Percentiles rank a stretch among this genome's conserved stretches.
phyloP scores from a whole-genome alignment of 306 rosid species.

The Neltuma alba region DNA sequence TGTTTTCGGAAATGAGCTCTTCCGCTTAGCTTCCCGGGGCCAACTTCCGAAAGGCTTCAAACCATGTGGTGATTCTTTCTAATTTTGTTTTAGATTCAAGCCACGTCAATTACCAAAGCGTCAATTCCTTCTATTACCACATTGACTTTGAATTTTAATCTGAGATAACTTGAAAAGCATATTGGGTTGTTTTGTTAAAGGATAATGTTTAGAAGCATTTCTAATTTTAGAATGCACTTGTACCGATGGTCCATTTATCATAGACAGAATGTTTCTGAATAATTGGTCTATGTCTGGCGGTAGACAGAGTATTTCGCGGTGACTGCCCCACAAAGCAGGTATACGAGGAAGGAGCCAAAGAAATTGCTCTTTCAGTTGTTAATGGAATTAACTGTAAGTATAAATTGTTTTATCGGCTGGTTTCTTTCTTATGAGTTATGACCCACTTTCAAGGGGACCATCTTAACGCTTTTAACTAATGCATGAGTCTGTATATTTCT shows the following conservation, averaged over 20 bases:
- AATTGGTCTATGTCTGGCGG: conserved; percentile 37
- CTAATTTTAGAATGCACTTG: not conserved
- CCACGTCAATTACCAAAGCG: conserved; percentile 1
- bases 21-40: not conserved
- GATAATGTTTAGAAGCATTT: conserved; percentile 9
- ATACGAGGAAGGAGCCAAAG: conserved; percentile 87
- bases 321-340: conserved; percentile 86
- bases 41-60: not conserved
- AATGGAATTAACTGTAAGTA: conserved; percentile 92
- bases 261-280: conserved; percentile 34
- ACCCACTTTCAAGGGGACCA: conserved; percentile 20
- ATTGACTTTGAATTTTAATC: not conserved
- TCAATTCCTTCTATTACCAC: not conserved
- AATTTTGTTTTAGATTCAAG: conserved; percentile 7
- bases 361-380: conserved; percentile 93
- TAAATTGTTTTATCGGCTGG: conserved; percentile 13
- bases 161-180: conserved; percentile 9
- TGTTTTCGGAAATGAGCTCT: not conserved
- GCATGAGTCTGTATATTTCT: conserved; percentile 36
- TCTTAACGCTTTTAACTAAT: conserved; percentile 22
- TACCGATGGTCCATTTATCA: not conserved
- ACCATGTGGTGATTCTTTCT: conserved; percentile 23
- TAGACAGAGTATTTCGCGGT: conserved; percentile 90
- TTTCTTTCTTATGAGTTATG: conserved; percentile 43
- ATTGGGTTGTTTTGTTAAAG: conserved; percentile 3